Percentiles rank a stretch among this genome's conserved stretches.
Evolutionary conservation across 805 yeast genomes (phyloP).

Genomic region (Candida ulmi): DNA sequence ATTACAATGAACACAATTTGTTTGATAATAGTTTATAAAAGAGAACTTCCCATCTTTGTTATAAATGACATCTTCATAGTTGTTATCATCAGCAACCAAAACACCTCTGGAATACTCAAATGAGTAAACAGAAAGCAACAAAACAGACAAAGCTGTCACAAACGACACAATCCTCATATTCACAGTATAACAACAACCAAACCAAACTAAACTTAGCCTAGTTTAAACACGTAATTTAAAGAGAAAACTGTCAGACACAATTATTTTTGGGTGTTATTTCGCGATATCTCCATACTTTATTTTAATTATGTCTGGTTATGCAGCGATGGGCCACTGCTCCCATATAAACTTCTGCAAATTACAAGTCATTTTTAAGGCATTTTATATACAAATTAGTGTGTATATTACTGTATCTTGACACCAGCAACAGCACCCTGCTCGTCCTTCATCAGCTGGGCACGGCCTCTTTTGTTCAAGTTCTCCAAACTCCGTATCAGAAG

Average conservation of each 20-base stretch:
- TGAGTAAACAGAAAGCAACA: not conserved
- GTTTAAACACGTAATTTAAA: too few species aligned
- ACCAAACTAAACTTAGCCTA: too few species aligned
- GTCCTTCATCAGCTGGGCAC: constrained; percentile 68
- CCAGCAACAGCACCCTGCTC: constrained; percentile 68
- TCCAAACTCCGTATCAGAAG: constrained; percentile 52
- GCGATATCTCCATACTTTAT: too few species aligned
- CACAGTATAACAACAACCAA: too few species aligned
- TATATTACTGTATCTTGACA: constrained; percentile 63
- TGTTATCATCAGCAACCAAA: constrained; percentile 19
- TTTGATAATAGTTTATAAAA: constrained; percentile 32
- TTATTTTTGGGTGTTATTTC: too few species aligned
- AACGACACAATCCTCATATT: not conserved
- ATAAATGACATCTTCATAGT: constrained; percentile 14
- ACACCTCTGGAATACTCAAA: constrained; percentile 7
- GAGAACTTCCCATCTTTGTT: constrained; percentile 17
- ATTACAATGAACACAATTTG: constrained; percentile 41
- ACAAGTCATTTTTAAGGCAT: too few species aligned
- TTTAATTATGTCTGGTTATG: too few species aligned
- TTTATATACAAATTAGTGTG: too few species aligned
- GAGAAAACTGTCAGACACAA: too few species aligned
- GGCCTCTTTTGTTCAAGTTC: constrained; percentile 56
- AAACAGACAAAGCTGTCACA: not conserved
- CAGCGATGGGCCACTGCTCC: not conserved
- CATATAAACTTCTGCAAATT: too few species aligned